phyloP scores from a whole-genome alignment of 2,329 filamentous ascomycete genomes.

The Talaromyces sp. region DNA sequence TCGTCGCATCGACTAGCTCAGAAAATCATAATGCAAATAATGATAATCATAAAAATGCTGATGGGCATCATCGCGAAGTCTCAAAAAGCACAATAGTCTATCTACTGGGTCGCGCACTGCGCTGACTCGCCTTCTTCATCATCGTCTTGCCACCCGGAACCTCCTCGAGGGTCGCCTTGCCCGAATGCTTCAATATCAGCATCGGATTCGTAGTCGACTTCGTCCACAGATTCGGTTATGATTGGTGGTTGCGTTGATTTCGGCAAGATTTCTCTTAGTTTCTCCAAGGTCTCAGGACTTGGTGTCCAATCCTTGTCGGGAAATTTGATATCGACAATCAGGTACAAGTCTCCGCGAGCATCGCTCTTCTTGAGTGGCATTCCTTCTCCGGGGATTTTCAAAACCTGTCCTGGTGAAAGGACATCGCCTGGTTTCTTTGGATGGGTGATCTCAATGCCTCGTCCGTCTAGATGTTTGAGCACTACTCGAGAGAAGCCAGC shows the following conservation, averaged over 20 bases:
- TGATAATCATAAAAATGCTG: background rate
- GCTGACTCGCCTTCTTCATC: conserved; percentile 45
- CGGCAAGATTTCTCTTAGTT: conserved; percentile 73
- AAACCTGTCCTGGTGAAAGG: conserved; percentile 74
- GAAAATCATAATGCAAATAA: background rate
- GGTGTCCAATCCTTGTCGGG: conserved; percentile 81
- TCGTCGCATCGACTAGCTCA: background rate
- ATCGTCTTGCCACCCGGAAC: conserved; percentile 48
- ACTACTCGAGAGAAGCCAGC: conserved; percentile 88
- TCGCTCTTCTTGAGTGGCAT: conserved; percentile 93
- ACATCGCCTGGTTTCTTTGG: conserved; percentile 74
- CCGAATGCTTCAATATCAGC: conserved; percentile 72
- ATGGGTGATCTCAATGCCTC: conserved; percentile 78
- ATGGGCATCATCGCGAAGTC: conserved; percentile 5
- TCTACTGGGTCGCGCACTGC: conserved; percentile 50
- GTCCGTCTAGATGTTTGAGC: conserved; percentile 85
- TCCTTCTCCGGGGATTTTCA: conserved; percentile 84
- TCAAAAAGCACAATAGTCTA: conserved; percentile 14
- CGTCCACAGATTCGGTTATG: conserved; percentile 72
- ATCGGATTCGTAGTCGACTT: conserved; percentile 81
- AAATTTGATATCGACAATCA: conserved; percentile 82
- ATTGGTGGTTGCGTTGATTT: conserved; percentile 54
- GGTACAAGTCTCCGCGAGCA: conserved; percentile 77
- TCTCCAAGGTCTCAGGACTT: conserved; percentile 66
- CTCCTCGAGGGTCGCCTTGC: conserved; percentile 41